Base-by-base conservation (phyloP, 2,329 filamentous ascomycete species). In the Neophaeococcomyces aloes region DNA sequence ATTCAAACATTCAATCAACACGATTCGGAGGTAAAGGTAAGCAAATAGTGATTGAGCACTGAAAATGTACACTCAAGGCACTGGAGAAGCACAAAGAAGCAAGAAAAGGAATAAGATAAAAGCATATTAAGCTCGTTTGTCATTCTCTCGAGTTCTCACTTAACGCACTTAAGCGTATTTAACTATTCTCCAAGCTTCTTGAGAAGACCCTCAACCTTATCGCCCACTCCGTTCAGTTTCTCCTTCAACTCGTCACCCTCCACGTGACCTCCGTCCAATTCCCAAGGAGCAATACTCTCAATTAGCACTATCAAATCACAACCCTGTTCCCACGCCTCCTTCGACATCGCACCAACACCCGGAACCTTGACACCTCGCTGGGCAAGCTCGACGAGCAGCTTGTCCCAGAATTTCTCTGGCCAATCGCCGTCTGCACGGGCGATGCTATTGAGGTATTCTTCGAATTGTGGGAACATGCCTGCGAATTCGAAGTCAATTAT, bases 401-500 rank as follows among this genome's bases (percentile, higher is more conserved):
- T 33, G 14, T 30, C 44, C 25, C 46, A 53, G 23, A 41, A 39
- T 7, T 38, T 19, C 15, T 45, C 13, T 8, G 44, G 41, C 51
- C 51, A 53, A 29, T 51, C 48, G n/a, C 39, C 32, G 17, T 52
- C 46, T 13, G 46, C 33, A 33, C 49, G 48, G 29, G 48, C 47
- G 15, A 53, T 29, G 4, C 32, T 44, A 17, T 48, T 46, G 31
- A 45, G 44, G 30, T 50, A 62, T 35, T 62, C 56, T 47, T 58
- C 58, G 49, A 52, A 56, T 5, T 56, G 36, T 27, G 57, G 55
- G 14, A 52, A 57, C 37, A 52, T 60, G 13, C 57, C 58, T 25
- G 59, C 54, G 39, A 57, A 58, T 38, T 62, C 59, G 50, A 55
- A 59, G 29, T 61, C 57, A 17, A 61, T 52, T 34, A 62, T 56